Evolutionary conservation across 306 rosid species (phyloP).

Genomic region (Trichosanthes cucumerina): DNA sequence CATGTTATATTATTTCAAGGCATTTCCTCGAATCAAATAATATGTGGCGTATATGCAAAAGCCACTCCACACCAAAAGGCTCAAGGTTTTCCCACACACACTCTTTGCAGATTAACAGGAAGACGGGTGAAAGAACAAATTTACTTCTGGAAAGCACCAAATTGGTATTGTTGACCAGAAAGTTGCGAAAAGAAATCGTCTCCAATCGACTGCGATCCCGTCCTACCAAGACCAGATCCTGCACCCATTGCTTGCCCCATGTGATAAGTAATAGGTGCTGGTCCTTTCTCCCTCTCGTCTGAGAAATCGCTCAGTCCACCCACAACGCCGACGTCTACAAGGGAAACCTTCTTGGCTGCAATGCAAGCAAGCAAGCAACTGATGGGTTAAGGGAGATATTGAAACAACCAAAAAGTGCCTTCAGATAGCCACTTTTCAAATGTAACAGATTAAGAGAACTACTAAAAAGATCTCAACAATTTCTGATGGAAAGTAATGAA

Average conservation of each 20-base stretch:
- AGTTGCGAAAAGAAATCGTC: conserved; percentile 61
- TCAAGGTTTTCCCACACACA: background rate
- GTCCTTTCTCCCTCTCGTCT: conserved; percentile 74
- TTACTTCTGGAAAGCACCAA: conserved; percentile 79
- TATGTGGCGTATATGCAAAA: background rate
- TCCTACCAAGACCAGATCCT: conserved; percentile 73
- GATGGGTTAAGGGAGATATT: background rate
- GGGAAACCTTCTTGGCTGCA: conserved; percentile 81
- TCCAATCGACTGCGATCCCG: conserved; percentile 44
- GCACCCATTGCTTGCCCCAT: conserved; percentile 97
- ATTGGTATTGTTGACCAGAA: conserved; percentile 56
- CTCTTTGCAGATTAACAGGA: background rate
- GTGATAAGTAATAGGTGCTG: conserved; percentile 47
- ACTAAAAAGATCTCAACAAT: background rate
- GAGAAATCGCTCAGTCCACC: conserved; percentile 69
- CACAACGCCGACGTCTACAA: conserved; percentile 70
- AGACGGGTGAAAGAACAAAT: background rate
- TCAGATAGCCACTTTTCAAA: background rate
- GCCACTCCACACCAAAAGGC: background rate
- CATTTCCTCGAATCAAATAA: background rate
- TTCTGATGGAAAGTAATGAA: background rate
- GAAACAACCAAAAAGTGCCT: background rate
- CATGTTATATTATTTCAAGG: background rate
- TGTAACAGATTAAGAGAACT: background rate
- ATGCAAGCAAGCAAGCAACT: background rate